A percentile compares a stretch with the other conserved stretches of the same genome.
These are phyloP conservation scores for Meyerozyma smithsonii DNA, from an alignment of 1,139 yeast genomes.

Conservation along the genomic window DNA sequence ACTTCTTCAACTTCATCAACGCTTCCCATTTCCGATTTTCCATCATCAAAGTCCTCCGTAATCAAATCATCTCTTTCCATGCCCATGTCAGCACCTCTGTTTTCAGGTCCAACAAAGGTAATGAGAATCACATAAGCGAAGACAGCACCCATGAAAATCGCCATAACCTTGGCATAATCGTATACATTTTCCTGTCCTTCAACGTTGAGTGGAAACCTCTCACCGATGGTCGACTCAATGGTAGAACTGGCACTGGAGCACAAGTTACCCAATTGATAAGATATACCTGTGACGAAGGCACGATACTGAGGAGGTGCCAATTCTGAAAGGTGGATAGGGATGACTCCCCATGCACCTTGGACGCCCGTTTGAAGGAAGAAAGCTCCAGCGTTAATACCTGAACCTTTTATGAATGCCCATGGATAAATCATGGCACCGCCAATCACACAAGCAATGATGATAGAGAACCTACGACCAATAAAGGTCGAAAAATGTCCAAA, in stretches of 20 bases:
- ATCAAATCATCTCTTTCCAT: slow-evolving; percentile 14
- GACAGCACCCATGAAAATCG: slow-evolving; percentile 77
- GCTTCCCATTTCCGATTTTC: not conserved
- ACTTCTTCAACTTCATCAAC: not conserved
- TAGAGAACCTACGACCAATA: slow-evolving; percentile 54
- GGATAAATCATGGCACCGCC: slow-evolving; percentile 70
- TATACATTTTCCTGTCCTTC: slow-evolving; percentile 10
- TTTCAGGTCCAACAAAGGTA: slow-evolving; percentile 71
- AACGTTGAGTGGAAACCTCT: slow-evolving; percentile 45
- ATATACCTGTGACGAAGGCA: slow-evolving; percentile 67
- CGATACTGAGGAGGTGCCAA: slow-evolving; percentile 73
- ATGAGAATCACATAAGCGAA: slow-evolving; percentile 57
- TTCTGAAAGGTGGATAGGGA: slow-evolving; percentile 74
- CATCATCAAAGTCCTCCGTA: slow-evolving; percentile 5
- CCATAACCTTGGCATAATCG: slow-evolving; percentile 57
- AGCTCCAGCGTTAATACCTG: slow-evolving; percentile 69
- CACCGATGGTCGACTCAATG: slow-evolving; percentile 73
- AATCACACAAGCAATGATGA: slow-evolving; percentile 48
- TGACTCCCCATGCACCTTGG: slow-evolving; percentile 87
- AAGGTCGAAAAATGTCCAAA: slow-evolving; percentile 60
- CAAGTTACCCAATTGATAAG: slow-evolving; percentile 81
- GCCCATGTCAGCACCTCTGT: slow-evolving; percentile 34
- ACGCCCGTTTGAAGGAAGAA: slow-evolving; percentile 78
- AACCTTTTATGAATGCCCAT: slow-evolving; percentile 58
- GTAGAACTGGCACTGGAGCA: slow-evolving; percentile 83